phyloP scores from a whole-genome alignment of 805 yeast genomes.

The Yarrowia sp. region DNA sequence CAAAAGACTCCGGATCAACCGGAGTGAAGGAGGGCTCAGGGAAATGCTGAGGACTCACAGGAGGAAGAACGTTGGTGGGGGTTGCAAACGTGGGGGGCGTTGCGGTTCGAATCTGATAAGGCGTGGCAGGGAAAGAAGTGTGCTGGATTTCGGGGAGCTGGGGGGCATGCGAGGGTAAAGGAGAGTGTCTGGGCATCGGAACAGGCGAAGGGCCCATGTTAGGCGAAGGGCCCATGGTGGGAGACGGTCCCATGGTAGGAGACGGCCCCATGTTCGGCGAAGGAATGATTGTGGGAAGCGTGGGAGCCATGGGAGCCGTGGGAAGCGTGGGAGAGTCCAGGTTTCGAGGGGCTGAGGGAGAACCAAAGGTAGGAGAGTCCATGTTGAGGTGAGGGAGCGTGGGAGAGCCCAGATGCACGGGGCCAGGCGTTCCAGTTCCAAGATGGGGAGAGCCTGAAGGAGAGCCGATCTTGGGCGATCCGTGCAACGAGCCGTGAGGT shows the following conservation, averaged over 20 bases:
- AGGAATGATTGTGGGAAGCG: no score
- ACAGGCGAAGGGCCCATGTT: neutral
- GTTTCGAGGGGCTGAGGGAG: neutral
- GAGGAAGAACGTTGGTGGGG: constrained; percentile 7
- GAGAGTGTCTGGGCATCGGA: constrained; percentile 10
- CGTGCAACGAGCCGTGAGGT: neutral
- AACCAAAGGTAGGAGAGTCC: neutral
- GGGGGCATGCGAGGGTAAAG: neutral
- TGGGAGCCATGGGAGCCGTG: neutral
- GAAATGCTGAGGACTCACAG: constrained; percentile 18
- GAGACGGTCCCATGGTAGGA: no score
- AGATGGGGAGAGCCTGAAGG: neutral
- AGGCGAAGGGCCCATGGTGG: neutral
- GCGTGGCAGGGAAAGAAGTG: constrained; percentile 6
- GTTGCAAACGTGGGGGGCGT: neutral
- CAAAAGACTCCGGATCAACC: neutral
- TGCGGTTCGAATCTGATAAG: constrained; percentile 2
- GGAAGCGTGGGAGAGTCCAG: neutral
- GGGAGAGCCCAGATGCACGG: neutral
- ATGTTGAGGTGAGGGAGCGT: neutral
- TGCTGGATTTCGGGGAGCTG: neutral
- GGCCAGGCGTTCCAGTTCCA: no score
- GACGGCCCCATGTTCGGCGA: no score
- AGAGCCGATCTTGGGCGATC: neutral
- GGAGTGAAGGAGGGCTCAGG: constrained; percentile 12